Base-by-base conservation (phyloP, 768 basidiomycete genomes). In the Xerocomellus chrysenteron region DNA sequence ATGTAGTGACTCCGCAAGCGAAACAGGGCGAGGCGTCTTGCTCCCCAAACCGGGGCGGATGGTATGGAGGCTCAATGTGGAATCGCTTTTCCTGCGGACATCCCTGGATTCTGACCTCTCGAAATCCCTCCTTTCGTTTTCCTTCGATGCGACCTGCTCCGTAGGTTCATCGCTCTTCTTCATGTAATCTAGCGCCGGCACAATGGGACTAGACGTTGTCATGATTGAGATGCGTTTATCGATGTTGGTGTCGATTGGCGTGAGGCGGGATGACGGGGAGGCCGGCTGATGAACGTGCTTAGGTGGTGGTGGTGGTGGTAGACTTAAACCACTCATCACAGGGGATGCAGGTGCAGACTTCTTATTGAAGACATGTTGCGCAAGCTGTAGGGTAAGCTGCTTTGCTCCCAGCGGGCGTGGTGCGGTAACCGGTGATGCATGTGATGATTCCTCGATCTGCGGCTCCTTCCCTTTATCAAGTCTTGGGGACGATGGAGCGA, bases 21-120 rank as follows among this genome's bases (percentile, higher is more conserved):
- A 92, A 33, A 89, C 87, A 4, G 90, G 90, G 16, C 90, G 79
- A 37, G 87, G 84, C 3, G 85, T 75, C 28, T 79, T 80, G 35
- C 67, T 69, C 39, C 77, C 78, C 13, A 82, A 76, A 16, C 70
- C 67, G 36, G 85, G 82, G 32, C 88, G 81, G 54, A 89, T 82
- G 19, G 89, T 91, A 59, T 82, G 81, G 66, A 86, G 84, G 64
- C 88, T 86, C 66, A 86, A 82, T n/a, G 88, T 90, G 7, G 90
- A 85, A 70, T 92, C 90, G 62, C 89, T 90, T 73, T 88, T 89
- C 65, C 90, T 76, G 86, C 89, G 88, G 33, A 78, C 77, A 59
- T 92, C 90, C 74, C 87, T 91, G 65, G 68, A 68, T 45, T 81
- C 79, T 42, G 57, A 64, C 67, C 73, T 62, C 44, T 72, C 73